Evolutionary conservation across 2,329 filamentous ascomycete genomes (phyloP), one percentile per base, ranked within the genome.

Genomic region (Fusarium verrucosum): DNA sequence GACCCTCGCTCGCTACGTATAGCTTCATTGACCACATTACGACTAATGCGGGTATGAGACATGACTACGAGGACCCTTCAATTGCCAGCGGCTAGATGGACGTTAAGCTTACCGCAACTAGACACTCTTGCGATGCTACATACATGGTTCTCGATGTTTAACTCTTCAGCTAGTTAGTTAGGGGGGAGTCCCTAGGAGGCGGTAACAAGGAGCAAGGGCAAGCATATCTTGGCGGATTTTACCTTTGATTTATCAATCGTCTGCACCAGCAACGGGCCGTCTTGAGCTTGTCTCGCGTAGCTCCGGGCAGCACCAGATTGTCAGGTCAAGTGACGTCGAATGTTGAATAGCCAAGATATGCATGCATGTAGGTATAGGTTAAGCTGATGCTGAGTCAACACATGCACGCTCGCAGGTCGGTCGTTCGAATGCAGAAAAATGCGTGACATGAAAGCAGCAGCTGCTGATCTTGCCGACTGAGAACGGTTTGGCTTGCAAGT

Each of bases 381-480:
- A 55, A 22, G 25, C 5, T 16, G 30, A 30, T 32, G 57, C 40
- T 60, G 41, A 60, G 36, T 60, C 26, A 54, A 61, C 55, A 49
- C 41, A 51, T 46, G 41, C 35, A 49, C 55, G 49, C 19, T 41
- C 28, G 33, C 30, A 30, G 11, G 28, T 46, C 10, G 26, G 28
- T 14, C n/a, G 16, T 16, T 11, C 28, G 14, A 55, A 62, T 62
- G 50, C 44, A 49, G 45, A 58, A 61, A 62, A 65, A 63, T 54
- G 62, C 58, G 57, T 65, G 62, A 65, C 62, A 65, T 66, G 62
- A 45, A 50, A 63, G 52, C 59, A 62, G 40, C 40, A 30, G 50
- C 32, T 50, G 62, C 53, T 66, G 56, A 66, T 66, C 62, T 54
- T 65, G 51, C 62, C 55, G 60, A 55, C 47, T 50, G 44, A 51